Conservation (phyloP, 1,139 yeast genomes). For the Suhomyces yuchorum region DNA sequence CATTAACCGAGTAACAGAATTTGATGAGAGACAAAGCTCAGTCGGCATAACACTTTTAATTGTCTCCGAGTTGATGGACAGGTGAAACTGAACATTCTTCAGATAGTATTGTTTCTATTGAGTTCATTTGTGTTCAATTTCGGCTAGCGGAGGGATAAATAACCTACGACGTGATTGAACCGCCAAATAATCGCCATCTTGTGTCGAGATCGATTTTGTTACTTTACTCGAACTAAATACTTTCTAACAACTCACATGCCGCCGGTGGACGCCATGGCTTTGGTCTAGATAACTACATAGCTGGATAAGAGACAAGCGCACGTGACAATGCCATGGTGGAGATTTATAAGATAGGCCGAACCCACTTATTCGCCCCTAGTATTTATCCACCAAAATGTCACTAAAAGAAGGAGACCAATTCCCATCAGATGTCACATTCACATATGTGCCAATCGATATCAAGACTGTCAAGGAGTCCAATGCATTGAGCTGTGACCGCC, state of each 20-base stretch:
- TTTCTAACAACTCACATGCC: background rate
- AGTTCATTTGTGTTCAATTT: too few relatives aligned
- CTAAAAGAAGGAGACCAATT: constrained; percentile 23
- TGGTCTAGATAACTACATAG: background rate
- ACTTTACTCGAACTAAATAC: background rate
- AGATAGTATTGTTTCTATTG: too few relatives aligned
- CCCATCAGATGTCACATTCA: constrained; percentile 27
- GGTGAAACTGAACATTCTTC: too few relatives aligned
- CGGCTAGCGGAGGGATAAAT: too few relatives aligned
- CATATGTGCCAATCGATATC: constrained; percentile 30
- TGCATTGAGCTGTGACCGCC: constrained; percentile 29
- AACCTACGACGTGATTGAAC: too few relatives aligned
- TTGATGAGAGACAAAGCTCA: background rate
- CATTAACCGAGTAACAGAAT: background rate
- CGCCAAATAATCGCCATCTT: too few relatives aligned
- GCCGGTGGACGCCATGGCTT: background rate
- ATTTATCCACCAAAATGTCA: constrained; percentile 11
- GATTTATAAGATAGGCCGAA: background rate
- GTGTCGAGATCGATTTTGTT: too few relatives aligned
- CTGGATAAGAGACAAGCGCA: background rate
- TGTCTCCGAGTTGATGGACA: too few relatives aligned
- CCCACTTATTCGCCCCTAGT: background rate
- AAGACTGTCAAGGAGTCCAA: constrained; percentile 18
- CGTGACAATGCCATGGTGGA: constrained; percentile 2
- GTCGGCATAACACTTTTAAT: background rate